Conservation (phyloP, 2,329 filamentous ascomycete species). For the Venturia effusa region DNA sequence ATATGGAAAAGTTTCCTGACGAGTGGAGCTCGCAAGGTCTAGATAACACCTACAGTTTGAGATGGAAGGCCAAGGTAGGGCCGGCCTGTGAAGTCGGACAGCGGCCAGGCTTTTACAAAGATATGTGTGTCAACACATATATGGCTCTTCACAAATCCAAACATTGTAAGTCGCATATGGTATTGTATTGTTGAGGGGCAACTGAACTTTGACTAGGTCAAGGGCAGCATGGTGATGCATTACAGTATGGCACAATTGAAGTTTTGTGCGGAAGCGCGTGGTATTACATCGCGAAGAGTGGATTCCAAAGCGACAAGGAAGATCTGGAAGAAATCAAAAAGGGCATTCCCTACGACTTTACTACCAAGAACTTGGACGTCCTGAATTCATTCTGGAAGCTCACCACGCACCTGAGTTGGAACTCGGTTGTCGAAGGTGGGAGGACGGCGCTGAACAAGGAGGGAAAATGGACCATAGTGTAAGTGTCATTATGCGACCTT, state of each 20-base stretch:
- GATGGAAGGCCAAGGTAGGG: neutral
- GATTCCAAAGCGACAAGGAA: neutral
- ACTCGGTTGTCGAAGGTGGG: neutral
- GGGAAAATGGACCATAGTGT: neutral
- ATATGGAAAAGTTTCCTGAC: neutral
- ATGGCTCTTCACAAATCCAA: neutral
- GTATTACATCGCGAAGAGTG: neutral
- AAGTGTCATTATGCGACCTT: neutral
- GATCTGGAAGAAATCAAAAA: neutral
- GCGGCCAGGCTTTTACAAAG: neutral
- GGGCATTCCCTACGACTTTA: neutral
- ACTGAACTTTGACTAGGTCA: neutral
- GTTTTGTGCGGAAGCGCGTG: neutral
- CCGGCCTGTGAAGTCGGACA: neutral
- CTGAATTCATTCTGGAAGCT: neutral
- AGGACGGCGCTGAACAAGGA: neutral
- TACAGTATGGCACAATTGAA: neutral
- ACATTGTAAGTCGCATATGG: neutral
- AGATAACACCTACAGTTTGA: neutral
- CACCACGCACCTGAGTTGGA: neutral
- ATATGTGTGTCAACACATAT: neutral
- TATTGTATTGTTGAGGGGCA: too few relatives aligned
- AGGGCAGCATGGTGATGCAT: neutral
- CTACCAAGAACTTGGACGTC: neutral
- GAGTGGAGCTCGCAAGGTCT: neutral